Conservation (phyloP, 768 basidiomycete genomes). For the Leccinum uliginosum region DNA sequence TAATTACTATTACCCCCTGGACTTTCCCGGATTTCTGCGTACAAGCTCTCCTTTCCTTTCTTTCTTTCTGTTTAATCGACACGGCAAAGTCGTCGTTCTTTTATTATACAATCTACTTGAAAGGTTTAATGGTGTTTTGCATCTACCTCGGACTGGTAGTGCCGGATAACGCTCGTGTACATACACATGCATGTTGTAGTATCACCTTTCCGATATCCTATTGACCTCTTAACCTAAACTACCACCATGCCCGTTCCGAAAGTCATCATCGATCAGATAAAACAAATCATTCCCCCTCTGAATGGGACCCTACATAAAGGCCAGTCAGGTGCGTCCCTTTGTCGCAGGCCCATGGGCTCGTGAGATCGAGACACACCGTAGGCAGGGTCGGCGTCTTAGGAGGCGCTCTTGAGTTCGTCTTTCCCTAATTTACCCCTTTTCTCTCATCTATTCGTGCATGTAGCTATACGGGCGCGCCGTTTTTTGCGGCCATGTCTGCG, state of each 20-base stretch:
- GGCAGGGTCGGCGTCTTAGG: slow-evolving; percentile 93
- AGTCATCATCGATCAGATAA: slow-evolving; percentile 64
- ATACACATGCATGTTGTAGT: slow-evolving; percentile 27
- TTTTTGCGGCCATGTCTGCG: slow-evolving; percentile 90
- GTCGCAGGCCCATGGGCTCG: neutral
- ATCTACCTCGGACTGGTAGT: slow-evolving; percentile 11
- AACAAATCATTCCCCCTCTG: slow-evolving; percentile 84
- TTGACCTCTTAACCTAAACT: slow-evolving; percentile 1
- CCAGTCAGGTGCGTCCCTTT: slow-evolving; percentile 69
- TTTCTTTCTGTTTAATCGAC: slow-evolving; percentile 1
- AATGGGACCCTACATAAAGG: slow-evolving; percentile 90
- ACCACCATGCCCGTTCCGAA: slow-evolving; percentile 57
- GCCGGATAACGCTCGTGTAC: slow-evolving; percentile 16
- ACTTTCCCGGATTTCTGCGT: slow-evolving; percentile 20
- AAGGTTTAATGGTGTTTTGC: slow-evolving; percentile 24
- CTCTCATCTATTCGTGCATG: neutral
- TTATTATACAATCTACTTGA: slow-evolving; percentile 23
- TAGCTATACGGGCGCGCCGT: slow-evolving; percentile 97
- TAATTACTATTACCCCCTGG: slow-evolving; percentile 27
- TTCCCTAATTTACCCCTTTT: neutral
- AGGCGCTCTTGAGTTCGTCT: slow-evolving; percentile 83
- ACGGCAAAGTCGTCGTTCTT: slow-evolving; percentile 2
- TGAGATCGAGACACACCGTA: slow-evolving; percentile 20
- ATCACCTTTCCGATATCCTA: slow-evolving; percentile 22
- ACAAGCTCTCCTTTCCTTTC: slow-evolving; percentile 1